These are phyloP conservation scores for Leishmania guyanensis DNA, from an alignment of 208 protist genomes.

Conservation along the genomic window DNA sequence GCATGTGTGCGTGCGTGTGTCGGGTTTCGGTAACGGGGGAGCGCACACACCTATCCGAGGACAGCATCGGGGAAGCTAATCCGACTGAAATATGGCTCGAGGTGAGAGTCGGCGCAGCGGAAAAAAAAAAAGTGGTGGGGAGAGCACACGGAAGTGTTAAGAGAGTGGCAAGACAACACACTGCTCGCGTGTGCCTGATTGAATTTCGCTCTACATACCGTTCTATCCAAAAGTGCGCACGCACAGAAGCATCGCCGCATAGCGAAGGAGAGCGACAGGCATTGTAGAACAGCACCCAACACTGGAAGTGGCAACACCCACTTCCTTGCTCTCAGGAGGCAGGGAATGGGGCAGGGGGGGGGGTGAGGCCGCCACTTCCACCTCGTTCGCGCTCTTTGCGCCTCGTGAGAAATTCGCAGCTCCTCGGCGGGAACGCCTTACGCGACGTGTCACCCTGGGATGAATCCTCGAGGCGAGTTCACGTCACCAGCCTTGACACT, in stretches of 20 bases:
- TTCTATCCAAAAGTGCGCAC: not conserved
- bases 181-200: not conserved
- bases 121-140: too few relatives aligned
- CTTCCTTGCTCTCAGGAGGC: not conserved
- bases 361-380: not conserved
- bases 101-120: not conserved
- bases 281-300: not conserved
- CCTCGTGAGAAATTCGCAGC: not conserved
- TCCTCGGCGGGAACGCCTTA: not conserved
- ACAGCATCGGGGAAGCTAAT: not conserved
- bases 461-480: not conserved
- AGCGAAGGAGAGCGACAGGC: not conserved
- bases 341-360: not conserved
- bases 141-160: not conserved
- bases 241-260: not conserved
- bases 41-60: not conserved
- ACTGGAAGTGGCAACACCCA: not conserved
- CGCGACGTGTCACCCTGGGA: not conserved
- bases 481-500: not conserved
- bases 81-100: not conserved
- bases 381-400: not conserved
- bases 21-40: not conserved
- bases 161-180: not conserved
- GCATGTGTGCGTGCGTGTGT: not conserved
- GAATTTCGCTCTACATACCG: not conserved